Percentiles rank a stretch among this genome's conserved stretches.
Conservation (phyloP, 352 stramenopile species). For the Saprolegnia diclina region DNA sequence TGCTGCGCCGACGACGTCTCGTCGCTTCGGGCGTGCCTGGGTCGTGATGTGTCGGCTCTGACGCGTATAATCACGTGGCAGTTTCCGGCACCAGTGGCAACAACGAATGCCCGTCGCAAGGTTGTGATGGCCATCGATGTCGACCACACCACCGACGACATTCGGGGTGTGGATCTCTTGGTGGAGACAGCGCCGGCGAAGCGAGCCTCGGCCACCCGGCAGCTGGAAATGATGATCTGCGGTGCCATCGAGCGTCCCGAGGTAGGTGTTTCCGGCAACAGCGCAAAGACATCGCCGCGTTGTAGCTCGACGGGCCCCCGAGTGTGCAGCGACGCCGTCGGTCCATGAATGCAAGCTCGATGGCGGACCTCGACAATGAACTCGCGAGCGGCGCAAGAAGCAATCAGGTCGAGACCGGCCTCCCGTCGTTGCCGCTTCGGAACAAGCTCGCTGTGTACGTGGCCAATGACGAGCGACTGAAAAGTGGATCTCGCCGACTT, state of each 20-base stretch:
- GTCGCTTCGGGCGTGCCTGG: neutral
- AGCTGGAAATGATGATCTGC: conserved; percentile 27
- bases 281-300: neutral
- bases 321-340: neutral
- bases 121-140: neutral
- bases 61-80: neutral
- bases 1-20: neutral
- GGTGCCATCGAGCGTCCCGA: neutral
- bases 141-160: neutral
- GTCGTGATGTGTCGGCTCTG: neutral
- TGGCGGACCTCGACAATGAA: conserved; percentile 17
- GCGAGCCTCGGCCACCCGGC: conserved; percentile 19
- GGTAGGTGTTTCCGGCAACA: neutral
- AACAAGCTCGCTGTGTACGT: no score
- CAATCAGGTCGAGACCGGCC: neutral
- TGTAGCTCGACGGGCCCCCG: neutral
- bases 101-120: neutral
- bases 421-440: neutral
- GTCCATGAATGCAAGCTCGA: conserved; percentile 13
- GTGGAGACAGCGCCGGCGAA: conserved; percentile 17
- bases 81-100: neutral
- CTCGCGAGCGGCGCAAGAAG: neutral
- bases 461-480: neutral
- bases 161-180: neutral
- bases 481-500: conserved; percentile 3